Conservation (phyloP, 1,284 basidiomycete genomes). For the Microstroma glucosiphilum region DNA sequence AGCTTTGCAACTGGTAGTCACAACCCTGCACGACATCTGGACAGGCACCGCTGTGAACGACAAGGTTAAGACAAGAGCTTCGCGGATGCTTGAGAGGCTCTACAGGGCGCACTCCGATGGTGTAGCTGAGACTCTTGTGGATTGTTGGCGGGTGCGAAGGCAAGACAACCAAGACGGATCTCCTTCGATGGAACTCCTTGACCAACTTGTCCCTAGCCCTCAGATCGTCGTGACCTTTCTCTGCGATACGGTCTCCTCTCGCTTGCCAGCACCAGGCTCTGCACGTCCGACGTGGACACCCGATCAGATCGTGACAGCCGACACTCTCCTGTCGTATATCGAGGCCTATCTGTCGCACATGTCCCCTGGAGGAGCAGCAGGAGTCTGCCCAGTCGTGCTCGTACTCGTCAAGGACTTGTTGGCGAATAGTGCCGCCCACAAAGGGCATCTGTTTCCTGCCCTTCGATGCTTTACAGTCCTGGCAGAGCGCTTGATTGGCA, state of each 20-base stretch:
- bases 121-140: conserved; percentile 72
- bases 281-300: not conserved
- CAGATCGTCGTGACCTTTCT: conserved; percentile 83
- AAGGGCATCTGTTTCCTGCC: conserved; percentile 63
- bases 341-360: conserved; percentile 78
- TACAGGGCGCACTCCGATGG: conserved; percentile 73
- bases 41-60: conserved; percentile 18
- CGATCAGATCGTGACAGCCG: conserved; percentile 26
- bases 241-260: conserved; percentile 59
- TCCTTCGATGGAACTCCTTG: conserved; percentile 69
- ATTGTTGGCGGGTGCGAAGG: conserved; percentile 60
- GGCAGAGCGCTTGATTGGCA: conserved; percentile 73
- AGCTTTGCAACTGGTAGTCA: conserved; percentile 20
- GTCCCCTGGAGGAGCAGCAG: conserved; percentile 70
- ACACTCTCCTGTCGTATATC: conserved; percentile 68
- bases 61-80: conserved; percentile 21
- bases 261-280: conserved; percentile 19
- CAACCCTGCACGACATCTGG: conserved; percentile 33
- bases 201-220: conserved; percentile 73
- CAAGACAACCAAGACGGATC: conserved; percentile 1
- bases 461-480: conserved; percentile 75
- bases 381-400: conserved; percentile 71
- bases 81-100: conserved; percentile 66
- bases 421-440: conserved; percentile 41
- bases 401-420: conserved; percentile 73